These are phyloP conservation scores for Trypanosoma avium DNA, from an alignment of 208 protist genomes.

Conservation along the genomic window DNA sequence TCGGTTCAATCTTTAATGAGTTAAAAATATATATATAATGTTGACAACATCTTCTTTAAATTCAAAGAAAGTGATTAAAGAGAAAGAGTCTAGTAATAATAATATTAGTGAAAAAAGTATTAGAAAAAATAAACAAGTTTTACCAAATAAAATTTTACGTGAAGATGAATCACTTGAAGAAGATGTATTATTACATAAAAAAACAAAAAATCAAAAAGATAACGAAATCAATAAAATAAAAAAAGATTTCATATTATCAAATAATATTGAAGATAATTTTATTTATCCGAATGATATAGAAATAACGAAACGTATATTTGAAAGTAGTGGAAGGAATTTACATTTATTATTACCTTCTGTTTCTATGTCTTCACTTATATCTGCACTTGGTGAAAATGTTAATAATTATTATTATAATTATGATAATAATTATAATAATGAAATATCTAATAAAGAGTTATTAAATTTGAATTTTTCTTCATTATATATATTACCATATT, in stretches of 20 bases:
- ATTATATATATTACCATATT: neutral
- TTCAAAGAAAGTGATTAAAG: too few species aligned
- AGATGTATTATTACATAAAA: too few species aligned
- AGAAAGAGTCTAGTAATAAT: too few species aligned
- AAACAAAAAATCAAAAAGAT: too few species aligned
- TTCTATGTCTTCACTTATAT: neutral
- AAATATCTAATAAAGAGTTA: neutral
- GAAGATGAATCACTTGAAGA: neutral
- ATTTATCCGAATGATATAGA: constrained; percentile 3
- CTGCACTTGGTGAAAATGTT: neutral
- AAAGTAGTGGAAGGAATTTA: neutral
- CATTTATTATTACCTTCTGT: neutral
- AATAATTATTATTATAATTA: neutral
- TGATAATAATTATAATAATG: neutral
- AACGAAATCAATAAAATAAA: too few species aligned
- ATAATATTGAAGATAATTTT: neutral
- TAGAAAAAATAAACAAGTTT: neutral
- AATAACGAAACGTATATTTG: neutral
- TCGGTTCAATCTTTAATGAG: too few species aligned
- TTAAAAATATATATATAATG: too few species aligned
- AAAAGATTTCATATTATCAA: too few species aligned
- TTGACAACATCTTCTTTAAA: too few species aligned
- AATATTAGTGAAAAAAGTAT: neutral
- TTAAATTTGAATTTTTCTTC: neutral
- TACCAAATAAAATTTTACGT: neutral